Conservation (phyloP, 805 yeast genomes). For the Spathaspora girioi region DNA sequence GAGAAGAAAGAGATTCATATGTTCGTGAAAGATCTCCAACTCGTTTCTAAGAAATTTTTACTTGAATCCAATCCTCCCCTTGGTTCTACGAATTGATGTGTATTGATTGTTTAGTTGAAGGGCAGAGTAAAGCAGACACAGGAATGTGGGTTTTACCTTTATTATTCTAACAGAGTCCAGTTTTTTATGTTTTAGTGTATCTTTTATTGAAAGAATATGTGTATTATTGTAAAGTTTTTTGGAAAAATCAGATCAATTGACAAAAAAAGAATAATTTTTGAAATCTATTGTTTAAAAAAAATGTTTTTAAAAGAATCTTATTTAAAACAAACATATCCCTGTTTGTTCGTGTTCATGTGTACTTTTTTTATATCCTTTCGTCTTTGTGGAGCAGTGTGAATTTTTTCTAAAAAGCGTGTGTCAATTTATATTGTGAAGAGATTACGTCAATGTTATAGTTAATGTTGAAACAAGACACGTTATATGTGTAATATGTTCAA, state of each 20-base stretch:
- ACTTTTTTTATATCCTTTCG: too few relatives aligned
- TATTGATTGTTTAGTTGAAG: neutral
- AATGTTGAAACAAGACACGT: neutral
- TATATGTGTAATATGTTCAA: too few relatives aligned
- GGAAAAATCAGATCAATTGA: neutral
- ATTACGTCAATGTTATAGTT: neutral
- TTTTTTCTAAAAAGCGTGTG: too few relatives aligned
- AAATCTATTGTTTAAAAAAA: neutral
- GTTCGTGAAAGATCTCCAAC: constrained; percentile 66
- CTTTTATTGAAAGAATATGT: neutral
- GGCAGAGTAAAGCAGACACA: neutral
- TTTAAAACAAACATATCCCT: too few relatives aligned
- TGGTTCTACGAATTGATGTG: neutral
- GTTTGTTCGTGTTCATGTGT: too few relatives aligned
- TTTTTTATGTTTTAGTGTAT: neutral
- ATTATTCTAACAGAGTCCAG: neutral
- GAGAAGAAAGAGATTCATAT: constrained; percentile 47
- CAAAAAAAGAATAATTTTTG: neutral
- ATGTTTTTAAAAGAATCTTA: neutral
- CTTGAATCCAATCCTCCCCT: neutral
- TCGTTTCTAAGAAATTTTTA: constrained; percentile 45
- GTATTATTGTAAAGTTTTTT: neutral
- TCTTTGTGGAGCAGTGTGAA: too few relatives aligned
- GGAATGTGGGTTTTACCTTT: neutral
- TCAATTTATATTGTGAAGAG: too few relatives aligned